Base-by-base conservation (phyloP, 495 filamentous ascomycete genomes). In the Neurospora sp. region DNA sequence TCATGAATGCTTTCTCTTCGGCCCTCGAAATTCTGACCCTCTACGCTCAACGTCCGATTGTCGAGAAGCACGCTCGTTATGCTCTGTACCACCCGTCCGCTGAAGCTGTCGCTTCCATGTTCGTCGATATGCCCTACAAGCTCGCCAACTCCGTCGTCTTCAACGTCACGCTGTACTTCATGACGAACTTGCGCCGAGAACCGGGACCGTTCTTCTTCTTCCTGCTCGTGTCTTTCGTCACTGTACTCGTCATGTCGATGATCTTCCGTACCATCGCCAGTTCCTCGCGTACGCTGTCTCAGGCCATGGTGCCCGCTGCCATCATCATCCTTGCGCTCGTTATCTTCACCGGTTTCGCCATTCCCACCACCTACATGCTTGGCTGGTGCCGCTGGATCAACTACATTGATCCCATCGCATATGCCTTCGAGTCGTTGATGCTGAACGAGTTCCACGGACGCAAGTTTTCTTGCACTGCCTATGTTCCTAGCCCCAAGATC, bases 1-100 rank as follows among this genome's bases (percentile, higher is more conserved):
- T 98, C 42, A 87, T 96, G 81, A 96, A 95, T 79, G 93, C 93
- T 37, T 97, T 97, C 75, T 84, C 90, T 48, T 91, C 88, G 77
- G 86, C 90, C 71, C 83, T 96, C 37, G 94, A 97, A 79, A 93
- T 94, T 80, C 82, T 97, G 39, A 94, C 92, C 7, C 86, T 97
- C 5, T 97, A 93, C 80, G 88, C 91, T 23, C 94, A 97, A 87
- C 89, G 94, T 16, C 89, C 92, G 1, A 97, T 98, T 77, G 93
- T 98, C 72, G 94, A 97, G 78, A 98, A 98, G 78, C 94, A 98
- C 77, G 83, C 85, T 71, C 90, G 91, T 74, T 98, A 97, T 79
- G 94, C 94, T n/a, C 84, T 97, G 27, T 97, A 97, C 77, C 94
- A 97, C 78, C 92, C 94, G 1, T 93, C 92, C 5, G 90, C 94